phyloP scores from a whole-genome alignment of 1,284 basidiomycete genomes.

The Moniliella sp. region DNA sequence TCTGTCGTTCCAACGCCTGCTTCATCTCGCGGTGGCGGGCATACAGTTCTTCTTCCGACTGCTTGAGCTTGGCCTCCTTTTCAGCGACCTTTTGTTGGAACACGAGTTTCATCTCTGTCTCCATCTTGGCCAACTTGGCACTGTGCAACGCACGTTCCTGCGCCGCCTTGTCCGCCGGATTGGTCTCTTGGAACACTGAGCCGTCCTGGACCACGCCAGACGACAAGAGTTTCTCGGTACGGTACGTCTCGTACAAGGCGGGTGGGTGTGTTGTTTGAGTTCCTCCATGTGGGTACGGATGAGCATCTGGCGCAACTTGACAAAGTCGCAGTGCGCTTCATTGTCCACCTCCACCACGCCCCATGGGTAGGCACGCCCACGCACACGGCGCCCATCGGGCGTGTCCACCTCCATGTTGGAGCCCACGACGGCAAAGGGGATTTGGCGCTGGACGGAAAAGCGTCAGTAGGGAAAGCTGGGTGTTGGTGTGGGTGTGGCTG shows the following conservation, averaged over 20 bases:
- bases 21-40: conserved; percentile 32
- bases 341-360: conserved; percentile 32
- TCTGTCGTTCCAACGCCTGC: conserved; percentile 64
- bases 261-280: conserved; percentile 30
- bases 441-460: conserved; percentile 22
- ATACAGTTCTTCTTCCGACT: conserved; percentile 32
- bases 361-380: conserved; percentile 31
- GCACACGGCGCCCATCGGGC: conserved; percentile 24
- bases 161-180: conserved; percentile 31
- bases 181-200: conserved; percentile 66
- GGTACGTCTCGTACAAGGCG: conserved; percentile 29
- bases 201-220: conserved; percentile 31
- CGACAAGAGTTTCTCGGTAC: conserved; percentile 20
- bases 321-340: conserved; percentile 33
- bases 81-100: conserved; percentile 34
- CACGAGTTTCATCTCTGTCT: conserved; percentile 33
- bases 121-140: conserved; percentile 32
- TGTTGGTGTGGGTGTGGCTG: too few species aligned
- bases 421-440: conserved; percentile 30
- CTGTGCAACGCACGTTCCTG: conserved; percentile 32
- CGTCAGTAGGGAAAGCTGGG: too few species aligned
- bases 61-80: conserved; percentile 34
- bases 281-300: conserved; percentile 34
- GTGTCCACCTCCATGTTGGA: conserved; percentile 29
- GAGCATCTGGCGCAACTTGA: conserved; percentile 34